A percentile compares a stretch with the other conserved stretches of the same genome.
These are phyloP conservation scores for Rosa multiflora DNA, from an alignment of 306 rosid species.

Conservation along the genomic window DNA sequence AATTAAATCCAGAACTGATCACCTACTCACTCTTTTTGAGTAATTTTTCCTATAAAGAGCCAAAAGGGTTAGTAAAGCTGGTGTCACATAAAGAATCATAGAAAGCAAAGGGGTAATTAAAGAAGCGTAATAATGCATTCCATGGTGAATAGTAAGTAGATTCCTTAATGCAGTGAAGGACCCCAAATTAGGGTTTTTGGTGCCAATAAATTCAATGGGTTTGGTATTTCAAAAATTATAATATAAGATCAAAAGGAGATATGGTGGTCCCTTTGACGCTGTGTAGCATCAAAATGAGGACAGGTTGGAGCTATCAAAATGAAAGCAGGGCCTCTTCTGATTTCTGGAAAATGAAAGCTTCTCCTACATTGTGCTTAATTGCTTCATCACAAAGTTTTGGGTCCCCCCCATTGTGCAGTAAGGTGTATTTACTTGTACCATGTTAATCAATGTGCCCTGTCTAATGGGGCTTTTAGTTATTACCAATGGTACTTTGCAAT, in stretches of 20 bases:
- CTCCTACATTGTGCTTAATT: conserved; percentile 5
- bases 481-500: background rate
- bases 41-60: conserved; percentile 23
- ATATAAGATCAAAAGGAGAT: background rate
- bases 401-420: background rate
- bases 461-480: background rate
- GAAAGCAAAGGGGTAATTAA: conserved; percentile 4
- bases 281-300: conserved; percentile 6
- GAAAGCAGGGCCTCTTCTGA: conserved; percentile 2
- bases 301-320: conserved; percentile 7
- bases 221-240: conserved; percentile 1
- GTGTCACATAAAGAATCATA: conserved; percentile 29
- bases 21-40: conserved; percentile 32
- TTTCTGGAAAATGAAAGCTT: background rate
- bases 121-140: conserved; percentile 22
- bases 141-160: conserved; percentile 23
- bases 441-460: background rate
- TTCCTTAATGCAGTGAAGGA: background rate
- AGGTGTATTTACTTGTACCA: background rate
- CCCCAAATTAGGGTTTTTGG: background rate
- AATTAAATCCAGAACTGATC: conserved; percentile 24
- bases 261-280: conserved; percentile 15
- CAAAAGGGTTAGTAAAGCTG: conserved; percentile 41
- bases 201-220: conserved; percentile 2
- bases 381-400: background rate